Percentiles rank a stretch among this genome's conserved stretches.
phyloP scores from a whole-genome alignment of 176 grass and related monocot species.

The maize (Zea mays) region DNA sequence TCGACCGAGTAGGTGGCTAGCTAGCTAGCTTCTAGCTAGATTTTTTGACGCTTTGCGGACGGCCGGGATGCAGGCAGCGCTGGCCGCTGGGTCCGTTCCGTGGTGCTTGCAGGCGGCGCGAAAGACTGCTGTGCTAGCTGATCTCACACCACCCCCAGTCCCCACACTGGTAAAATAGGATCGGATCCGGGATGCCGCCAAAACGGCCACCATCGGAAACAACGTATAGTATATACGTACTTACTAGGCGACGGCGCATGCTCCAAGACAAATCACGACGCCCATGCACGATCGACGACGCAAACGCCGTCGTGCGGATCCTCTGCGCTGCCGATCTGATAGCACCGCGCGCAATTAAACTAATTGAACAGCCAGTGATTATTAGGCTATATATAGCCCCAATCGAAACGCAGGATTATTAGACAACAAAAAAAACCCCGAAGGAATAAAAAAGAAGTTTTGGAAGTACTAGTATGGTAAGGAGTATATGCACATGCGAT shows the following conservation, averaged over 20 bases:
- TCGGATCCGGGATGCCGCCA: neutral
- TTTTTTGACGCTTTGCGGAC: constrained; percentile 3
- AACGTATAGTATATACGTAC: no score
- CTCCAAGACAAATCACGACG: constrained; percentile 19
- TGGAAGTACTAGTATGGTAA: neutral
- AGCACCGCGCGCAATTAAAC: no score
- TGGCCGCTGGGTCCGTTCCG: no score
- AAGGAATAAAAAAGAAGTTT: neutral
- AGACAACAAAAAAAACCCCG: neutral
- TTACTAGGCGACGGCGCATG: constrained; percentile 8
- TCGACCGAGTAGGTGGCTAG: neutral
- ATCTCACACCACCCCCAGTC: neutral
- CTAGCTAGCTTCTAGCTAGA: neutral
- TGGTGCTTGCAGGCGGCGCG: no score
- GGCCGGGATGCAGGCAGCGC: neutral
- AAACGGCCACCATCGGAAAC: neutral
- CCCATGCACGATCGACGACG: neutral
- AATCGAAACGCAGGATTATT: neutral
- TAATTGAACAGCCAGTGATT: neutral
- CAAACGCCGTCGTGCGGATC: neutral
- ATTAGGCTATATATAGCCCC: no score
- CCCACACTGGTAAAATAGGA: neutral
- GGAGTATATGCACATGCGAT: no score
- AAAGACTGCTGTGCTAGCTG: neutral
- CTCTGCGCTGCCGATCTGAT: neutral